Base-by-base conservation (phyloP, 2,329 filamentous ascomycete genomes). In the Trichocomaceae sp. region DNA sequence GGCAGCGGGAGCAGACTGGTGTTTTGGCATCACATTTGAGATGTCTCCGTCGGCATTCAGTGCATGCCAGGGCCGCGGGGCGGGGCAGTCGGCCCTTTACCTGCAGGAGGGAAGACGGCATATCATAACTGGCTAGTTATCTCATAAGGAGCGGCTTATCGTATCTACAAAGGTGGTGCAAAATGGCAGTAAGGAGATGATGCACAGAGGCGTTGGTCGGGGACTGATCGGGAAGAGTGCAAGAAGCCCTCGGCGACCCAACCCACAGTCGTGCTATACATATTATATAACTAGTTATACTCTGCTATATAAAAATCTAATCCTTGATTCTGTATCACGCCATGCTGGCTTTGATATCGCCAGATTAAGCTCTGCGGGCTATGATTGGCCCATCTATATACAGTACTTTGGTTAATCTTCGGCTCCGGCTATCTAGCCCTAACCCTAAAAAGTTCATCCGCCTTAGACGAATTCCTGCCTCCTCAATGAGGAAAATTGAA, bases 1-100 rank as follows among this genome's bases (percentile, higher is more conserved):
- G n/a, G 31, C 54, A 56, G n/a, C 54, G 54, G 7, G 54, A 33
- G 35, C 54, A 56, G 13, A 44, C 17, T 26, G 54, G 54, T 19
- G n/a, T 20, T 20, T 45, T 35, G 10, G 48, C 44, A 22, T 56
- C 54, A 23, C 54, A 56, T 42, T 52, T 56, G 19, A 56, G 48
- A 31, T 56, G 54, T 42, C 26, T 48, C 13, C 41, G 54, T 46
- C 54, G 48, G n/a, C 50, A 56, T 45, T 56, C 49, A 1, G 50
- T 49, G 39, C 54, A 56, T 26, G 54, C 54, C 13, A 56, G 37
- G 13, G 48, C 20, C 22, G 48, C 47, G 10, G 54, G 54, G 37
- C 54, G 54, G 26, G 46, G 45, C n/a, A 33, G 12, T 23, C 44
- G 46, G 10, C 13, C 35, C 47, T 50, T 49, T 8, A 49, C 46